Conservation (phyloP, 768 basidiomycete species). For the Pholiota molesta region DNA sequence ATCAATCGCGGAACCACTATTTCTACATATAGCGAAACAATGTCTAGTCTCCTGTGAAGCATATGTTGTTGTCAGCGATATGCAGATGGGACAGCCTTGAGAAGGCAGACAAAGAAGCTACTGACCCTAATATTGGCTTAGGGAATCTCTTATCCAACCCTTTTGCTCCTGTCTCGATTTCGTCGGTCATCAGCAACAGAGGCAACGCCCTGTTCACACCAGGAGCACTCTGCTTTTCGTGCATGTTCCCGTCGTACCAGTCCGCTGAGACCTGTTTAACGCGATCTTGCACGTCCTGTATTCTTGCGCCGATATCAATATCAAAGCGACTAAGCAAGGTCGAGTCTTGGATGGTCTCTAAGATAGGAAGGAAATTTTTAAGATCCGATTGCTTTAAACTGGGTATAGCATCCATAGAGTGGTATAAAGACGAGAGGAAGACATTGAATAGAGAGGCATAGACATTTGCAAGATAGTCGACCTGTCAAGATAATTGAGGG, state of each 20-base stretch:
- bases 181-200: slow-evolving; percentile 81
- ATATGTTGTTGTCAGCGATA: slow-evolving; percentile 5
- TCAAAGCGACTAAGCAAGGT: slow-evolving; percentile 74
- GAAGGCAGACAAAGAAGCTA: slow-evolving; percentile 12
- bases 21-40: slow-evolving; percentile 77
- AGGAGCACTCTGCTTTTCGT: slow-evolving; percentile 65
- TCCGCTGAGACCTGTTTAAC: slow-evolving; percentile 60
- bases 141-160: slow-evolving; percentile 86
- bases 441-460: slow-evolving; percentile 83
- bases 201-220: slow-evolving; percentile 85
- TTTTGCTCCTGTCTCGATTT: slow-evolving; percentile 87
- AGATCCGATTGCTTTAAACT: slow-evolving; percentile 74
- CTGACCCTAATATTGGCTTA: slow-evolving; percentile 79
- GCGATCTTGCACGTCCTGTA: slow-evolving; percentile 68
- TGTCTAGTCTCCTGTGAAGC: slow-evolving; percentile 60
- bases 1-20: slow-evolving; percentile 67
- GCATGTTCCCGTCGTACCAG: slow-evolving; percentile 65
- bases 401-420: slow-evolving; percentile 77
- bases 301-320: slow-evolving; percentile 69
- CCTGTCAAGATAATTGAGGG: slow-evolving; percentile 38
- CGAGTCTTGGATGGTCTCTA: slow-evolving; percentile 73
- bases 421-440: slow-evolving; percentile 84
- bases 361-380: slow-evolving; percentile 61
- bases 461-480: slow-evolving; percentile 66
- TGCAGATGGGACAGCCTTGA: neutral